A percentile compares a stretch with the other conserved stretches of the same genome.
phyloP scores from a whole-genome alignment of 1,139 yeast genomes.

The Blastobotrys capitulatus region DNA sequence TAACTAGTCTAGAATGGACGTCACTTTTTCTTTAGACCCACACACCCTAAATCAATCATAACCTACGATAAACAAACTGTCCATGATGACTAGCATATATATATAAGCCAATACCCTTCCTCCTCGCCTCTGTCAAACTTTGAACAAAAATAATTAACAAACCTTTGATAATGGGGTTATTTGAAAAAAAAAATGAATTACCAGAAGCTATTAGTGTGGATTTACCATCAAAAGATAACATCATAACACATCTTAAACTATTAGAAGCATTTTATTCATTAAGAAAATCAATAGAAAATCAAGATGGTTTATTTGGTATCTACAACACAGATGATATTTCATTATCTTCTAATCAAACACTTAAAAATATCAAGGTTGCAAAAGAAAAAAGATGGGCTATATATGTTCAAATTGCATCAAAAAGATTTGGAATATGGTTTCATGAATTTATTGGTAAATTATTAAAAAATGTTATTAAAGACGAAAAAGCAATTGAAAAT shows the following conservation, averaged over 20 bases:
- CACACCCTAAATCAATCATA: too few relatives aligned
- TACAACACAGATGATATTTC: neutral
- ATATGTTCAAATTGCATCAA: slow-evolving; percentile 32
- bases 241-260: slow-evolving; percentile 34
- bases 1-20: too few relatives aligned
- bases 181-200: too few relatives aligned
- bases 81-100: too few relatives aligned
- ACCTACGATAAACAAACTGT: too few relatives aligned
- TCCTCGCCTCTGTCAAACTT: too few relatives aligned
- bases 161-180: too few relatives aligned
- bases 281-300: slow-evolving; percentile 21
- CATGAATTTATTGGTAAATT: slow-evolving; percentile 1
- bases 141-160: too few relatives aligned
- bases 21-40: too few relatives aligned
- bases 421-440: slow-evolving; percentile 34
- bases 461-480: neutral
- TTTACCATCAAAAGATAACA: neutral
- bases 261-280: slow-evolving; percentile 32
- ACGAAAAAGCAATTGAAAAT: slow-evolving; percentile 14
- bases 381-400: slow-evolving; percentile 33
- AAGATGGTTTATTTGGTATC: slow-evolving; percentile 18
- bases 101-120: too few relatives aligned
- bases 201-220: neutral
- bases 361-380: neutral
- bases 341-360: neutral